Conservation (phyloP, 768 basidiomycete species). For the Tylopilus rubrobrunneus region DNA sequence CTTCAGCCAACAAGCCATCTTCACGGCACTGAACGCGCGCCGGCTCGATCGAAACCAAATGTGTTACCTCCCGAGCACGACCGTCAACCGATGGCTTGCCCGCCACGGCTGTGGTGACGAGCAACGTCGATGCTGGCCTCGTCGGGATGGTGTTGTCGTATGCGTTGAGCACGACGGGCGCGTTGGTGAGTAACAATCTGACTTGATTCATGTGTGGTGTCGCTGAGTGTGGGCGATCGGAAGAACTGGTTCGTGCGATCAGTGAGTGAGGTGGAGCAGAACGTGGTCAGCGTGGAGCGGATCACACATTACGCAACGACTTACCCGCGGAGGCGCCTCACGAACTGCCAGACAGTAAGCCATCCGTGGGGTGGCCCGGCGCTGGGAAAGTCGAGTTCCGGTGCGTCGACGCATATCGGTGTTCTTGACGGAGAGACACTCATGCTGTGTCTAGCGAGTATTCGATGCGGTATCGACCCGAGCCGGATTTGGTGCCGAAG, state of each 20-base stretch:
- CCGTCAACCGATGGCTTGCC: conserved; percentile 81
- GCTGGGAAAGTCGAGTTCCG: conserved; percentile 71
- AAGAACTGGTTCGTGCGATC: conserved; percentile 83
- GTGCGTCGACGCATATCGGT: conserved; percentile 33
- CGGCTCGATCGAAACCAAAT: conserved; percentile 86
- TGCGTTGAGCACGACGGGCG: conserved; percentile 78
- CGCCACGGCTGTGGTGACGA: conserved; percentile 65
- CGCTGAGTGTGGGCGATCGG: neutral
- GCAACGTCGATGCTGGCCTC: conserved; percentile 79
- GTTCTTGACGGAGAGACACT: neutral
- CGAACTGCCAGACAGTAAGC: conserved; percentile 58
- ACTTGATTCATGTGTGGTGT: neutral
- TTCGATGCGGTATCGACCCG: conserved; percentile 76
- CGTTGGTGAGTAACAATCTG: conserved; percentile 49
- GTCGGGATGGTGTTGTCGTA: conserved; percentile 86
- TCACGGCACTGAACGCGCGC: conserved; percentile 62
- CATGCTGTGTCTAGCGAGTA: conserved; percentile 45
- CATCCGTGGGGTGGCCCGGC: conserved; percentile 63
- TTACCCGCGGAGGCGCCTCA: conserved; percentile 71
- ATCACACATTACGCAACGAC: conserved; percentile 74
- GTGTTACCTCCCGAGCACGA: conserved; percentile 66
- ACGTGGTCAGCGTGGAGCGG: conserved; percentile 86
- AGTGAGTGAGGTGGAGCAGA: conserved; percentile 86
- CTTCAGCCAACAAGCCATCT: conserved; percentile 66
- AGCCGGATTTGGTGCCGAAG: conserved; percentile 76